Conservation (phyloP, 2,329 filamentous ascomycete genomes). For the Dactylellina cionopaga region DNA sequence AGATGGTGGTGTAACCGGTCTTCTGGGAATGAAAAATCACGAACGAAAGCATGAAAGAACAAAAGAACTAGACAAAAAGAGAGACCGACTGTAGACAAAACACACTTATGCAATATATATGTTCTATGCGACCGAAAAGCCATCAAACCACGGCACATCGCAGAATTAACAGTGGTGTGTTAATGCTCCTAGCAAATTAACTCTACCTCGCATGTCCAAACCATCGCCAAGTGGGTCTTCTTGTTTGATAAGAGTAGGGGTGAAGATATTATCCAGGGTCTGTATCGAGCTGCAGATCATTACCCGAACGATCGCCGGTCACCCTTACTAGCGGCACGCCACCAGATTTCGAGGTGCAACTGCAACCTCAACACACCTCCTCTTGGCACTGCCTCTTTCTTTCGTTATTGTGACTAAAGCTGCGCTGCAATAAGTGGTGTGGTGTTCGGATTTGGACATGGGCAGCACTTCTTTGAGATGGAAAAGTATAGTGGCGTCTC, state of each 20-base stretch:
- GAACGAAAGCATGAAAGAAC: neutral
- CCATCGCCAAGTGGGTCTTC: conserved; percentile 23
- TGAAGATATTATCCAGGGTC: conserved; percentile 25
- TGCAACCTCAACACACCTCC: neutral
- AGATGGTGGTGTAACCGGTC: neutral
- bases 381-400: neutral
- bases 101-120: neutral
- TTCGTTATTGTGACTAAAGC: too few relatives aligned
- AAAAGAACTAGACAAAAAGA: neutral
- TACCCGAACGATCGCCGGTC: conserved; percentile 32
- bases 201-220: conserved; percentile 6
- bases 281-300: conserved; percentile 53
- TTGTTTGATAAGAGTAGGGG: conserved; percentile 42
- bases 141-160: conserved; percentile 47
- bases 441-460: conserved; percentile 33
- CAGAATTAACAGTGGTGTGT: conserved; percentile 45
- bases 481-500: too few relatives aligned
- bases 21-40: neutral
- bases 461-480: conserved; percentile 17
- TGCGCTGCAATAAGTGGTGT: too few relatives aligned
- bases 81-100: too few relatives aligned
- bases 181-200: conserved; percentile 41
- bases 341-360: conserved; percentile 47
- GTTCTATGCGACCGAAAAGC: neutral
- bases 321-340: conserved; percentile 49